A percentile compares a stretch with the other conserved stretches of the same genome.
Conservation (phyloP, 805 yeast species). For the Metschnikowia cubensis region DNA sequence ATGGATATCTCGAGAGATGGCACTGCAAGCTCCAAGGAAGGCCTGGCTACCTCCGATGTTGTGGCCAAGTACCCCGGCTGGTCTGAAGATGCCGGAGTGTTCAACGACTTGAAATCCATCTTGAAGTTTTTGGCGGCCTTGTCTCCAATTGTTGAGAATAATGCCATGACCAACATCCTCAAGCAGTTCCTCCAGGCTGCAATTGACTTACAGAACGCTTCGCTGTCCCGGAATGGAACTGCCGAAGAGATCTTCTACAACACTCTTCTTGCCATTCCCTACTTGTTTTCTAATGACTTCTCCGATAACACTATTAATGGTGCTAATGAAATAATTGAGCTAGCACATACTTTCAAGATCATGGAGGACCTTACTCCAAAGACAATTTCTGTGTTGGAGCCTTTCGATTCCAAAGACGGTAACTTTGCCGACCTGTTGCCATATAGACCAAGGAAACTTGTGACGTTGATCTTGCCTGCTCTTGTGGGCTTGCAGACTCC, state of each 20-base stretch:
- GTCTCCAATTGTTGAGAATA: slow-evolving; percentile 55
- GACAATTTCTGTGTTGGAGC: slow-evolving; percentile 27
- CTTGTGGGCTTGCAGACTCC: slow-evolving; percentile 29
- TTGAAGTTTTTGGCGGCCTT: slow-evolving; percentile 67
- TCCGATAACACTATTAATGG: slow-evolving; percentile 25
- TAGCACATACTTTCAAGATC: slow-evolving; percentile 41
- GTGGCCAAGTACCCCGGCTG: background rate
- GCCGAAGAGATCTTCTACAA: slow-evolving; percentile 68
- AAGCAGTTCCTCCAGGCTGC: slow-evolving; percentile 53
- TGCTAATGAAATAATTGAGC: slow-evolving; percentile 44
- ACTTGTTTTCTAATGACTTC: slow-evolving; percentile 45
- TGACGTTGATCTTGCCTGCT: slow-evolving; percentile 52
- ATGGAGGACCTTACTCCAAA: slow-evolving; percentile 17
- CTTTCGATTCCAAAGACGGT: slow-evolving; percentile 32
- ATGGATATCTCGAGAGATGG: no score
- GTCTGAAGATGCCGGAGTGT: slow-evolving; percentile 48
- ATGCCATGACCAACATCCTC: slow-evolving; percentile 39
- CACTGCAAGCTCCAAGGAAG: no score
- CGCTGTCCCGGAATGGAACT: slow-evolving; percentile 45
- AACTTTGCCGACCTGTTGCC: slow-evolving; percentile 37
- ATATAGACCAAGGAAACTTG: slow-evolving; percentile 47
- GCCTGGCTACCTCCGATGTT: background rate
- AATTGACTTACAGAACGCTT: slow-evolving; percentile 47
- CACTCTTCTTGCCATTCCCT: slow-evolving; percentile 63
- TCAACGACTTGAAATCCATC: slow-evolving; percentile 67